Evolutionary conservation across 75 land plant species (phyloP).

Genomic region (Ceratopteris richardii): DNA sequence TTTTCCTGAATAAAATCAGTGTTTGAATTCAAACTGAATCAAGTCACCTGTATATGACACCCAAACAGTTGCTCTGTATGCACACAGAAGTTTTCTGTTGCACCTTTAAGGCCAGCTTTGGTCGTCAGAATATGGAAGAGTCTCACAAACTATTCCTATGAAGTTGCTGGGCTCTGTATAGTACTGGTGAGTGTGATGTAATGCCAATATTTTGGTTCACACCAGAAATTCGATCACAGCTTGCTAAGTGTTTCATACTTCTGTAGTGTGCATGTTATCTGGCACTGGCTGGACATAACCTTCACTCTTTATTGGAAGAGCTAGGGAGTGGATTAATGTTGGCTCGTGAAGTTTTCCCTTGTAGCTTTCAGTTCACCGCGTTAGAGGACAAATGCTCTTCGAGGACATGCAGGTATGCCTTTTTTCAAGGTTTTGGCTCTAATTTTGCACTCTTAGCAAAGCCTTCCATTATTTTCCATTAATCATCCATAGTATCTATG

Average conservation of each 20-base stretch:
- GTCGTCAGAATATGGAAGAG: slow-evolving; percentile 17
- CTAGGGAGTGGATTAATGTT: slow-evolving; percentile 21
- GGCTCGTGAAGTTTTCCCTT: slow-evolving; percentile 29
- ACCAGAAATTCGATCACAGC: background rate
- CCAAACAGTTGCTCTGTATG: slow-evolving; percentile 34
- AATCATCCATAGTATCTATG: too few relatives aligned
- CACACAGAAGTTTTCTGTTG: slow-evolving; percentile 25
- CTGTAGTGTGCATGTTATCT: slow-evolving; percentile 32
- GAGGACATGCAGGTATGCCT: slow-evolving; percentile 26
- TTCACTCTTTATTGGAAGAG: slow-evolving; percentile 26
- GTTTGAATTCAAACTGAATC: background rate
- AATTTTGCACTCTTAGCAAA: too few relatives aligned
- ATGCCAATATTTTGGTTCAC: too few relatives aligned
- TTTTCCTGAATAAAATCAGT: too few relatives aligned
- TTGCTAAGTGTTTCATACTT: background rate
- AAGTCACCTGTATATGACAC: background rate
- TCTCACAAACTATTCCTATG: slow-evolving; percentile 24
- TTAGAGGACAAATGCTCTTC: slow-evolving; percentile 27
- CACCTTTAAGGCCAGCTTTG: slow-evolving; percentile 25
- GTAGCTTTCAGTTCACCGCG: slow-evolving; percentile 25
- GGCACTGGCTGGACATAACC: slow-evolving; percentile 27
- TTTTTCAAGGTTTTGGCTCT: too few relatives aligned
- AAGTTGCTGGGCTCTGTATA: slow-evolving; percentile 31
- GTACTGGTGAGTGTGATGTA: slow-evolving; percentile 22
- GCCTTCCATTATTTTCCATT: too few relatives aligned